Conservation (phyloP, 768 basidiomycete species). For the Leccinum rimulosum region DNA sequence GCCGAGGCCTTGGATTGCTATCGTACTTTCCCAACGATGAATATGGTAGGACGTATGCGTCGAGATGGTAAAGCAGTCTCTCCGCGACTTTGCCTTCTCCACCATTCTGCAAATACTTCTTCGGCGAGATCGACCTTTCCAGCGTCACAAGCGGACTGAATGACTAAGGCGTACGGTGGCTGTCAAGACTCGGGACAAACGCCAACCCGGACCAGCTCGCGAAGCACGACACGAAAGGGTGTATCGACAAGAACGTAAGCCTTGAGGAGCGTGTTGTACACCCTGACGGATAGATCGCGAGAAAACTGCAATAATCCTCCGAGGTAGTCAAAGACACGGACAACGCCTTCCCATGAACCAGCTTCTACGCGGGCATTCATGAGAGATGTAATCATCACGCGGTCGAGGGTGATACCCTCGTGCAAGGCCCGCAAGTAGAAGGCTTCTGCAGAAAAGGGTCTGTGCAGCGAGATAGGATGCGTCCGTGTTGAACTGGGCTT, state of each 20-base stretch:
- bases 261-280: constrained; percentile 79
- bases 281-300: constrained; percentile 49
- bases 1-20: constrained; percentile 39
- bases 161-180: constrained; percentile 65
- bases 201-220: constrained; percentile 45
- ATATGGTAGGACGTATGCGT: constrained; percentile 61
- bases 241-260: constrained; percentile 81
- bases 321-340: constrained; percentile 67
- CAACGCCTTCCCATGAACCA: constrained; percentile 75
- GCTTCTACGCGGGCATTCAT: constrained; percentile 84
- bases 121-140: constrained; percentile 61
- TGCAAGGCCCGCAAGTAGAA: constrained; percentile 62
- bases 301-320: constrained; percentile 34
- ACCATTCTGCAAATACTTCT: constrained; percentile 72
- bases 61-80: constrained; percentile 42
- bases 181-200: constrained; percentile 48
- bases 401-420: constrained; percentile 63
- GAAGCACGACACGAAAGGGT: constrained; percentile 67
- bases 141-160: constrained; percentile 79
- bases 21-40: constrained; percentile 73
- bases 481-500: too few relatives aligned
- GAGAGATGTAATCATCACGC: constrained; percentile 61
- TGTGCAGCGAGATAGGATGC: too few relatives aligned
- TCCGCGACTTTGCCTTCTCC: constrained; percentile 30
- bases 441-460: constrained; percentile 47